Evolutionary conservation across 192 early-diverging fungal genomes (phyloP).

Genomic region (Coemansia aciculifera): DNA sequence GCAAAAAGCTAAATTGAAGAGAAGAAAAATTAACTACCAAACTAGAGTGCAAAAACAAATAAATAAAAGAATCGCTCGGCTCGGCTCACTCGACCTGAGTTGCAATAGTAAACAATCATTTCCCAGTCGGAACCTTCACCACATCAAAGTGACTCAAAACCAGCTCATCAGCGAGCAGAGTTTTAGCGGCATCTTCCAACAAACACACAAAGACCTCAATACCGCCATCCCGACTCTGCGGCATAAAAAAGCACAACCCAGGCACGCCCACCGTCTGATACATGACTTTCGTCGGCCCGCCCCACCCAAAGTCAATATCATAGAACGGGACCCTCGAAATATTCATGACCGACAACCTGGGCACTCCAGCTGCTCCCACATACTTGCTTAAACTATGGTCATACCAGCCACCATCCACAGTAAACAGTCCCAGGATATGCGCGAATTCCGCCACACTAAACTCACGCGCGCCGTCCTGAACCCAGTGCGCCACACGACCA

Average conservation of each 20-base stretch:
- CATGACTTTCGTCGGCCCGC: constrained; percentile 11
- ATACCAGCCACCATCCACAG: neutral
- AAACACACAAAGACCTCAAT: constrained; percentile 15
- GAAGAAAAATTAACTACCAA: neutral
- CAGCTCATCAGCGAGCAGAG: neutral
- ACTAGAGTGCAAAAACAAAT: neutral
- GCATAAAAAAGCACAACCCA: constrained; percentile 12
- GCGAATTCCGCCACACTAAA: constrained; percentile 21
- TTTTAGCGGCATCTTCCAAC: neutral
- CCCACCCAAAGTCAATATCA: constrained; percentile 25
- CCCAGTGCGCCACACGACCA: neutral
- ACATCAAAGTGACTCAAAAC: constrained; percentile 18
- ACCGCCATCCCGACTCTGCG: constrained; percentile 10
- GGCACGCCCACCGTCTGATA: constrained; percentile 2
- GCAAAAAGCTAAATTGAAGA: neutral
- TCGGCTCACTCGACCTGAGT: neutral
- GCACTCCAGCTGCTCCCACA: constrained; percentile 2
- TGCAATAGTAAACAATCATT: neutral
- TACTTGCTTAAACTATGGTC: neutral
- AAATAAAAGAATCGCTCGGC: neutral
- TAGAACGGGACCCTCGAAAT: constrained; percentile 21
- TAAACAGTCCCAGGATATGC: constrained; percentile 7
- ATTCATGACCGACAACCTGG: constrained; percentile 14
- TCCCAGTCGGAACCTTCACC: neutral
- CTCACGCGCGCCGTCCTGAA: constrained; percentile 6